phyloP scores from a whole-genome alignment of 257 asterid genomes.

The Solanum chilense region DNA sequence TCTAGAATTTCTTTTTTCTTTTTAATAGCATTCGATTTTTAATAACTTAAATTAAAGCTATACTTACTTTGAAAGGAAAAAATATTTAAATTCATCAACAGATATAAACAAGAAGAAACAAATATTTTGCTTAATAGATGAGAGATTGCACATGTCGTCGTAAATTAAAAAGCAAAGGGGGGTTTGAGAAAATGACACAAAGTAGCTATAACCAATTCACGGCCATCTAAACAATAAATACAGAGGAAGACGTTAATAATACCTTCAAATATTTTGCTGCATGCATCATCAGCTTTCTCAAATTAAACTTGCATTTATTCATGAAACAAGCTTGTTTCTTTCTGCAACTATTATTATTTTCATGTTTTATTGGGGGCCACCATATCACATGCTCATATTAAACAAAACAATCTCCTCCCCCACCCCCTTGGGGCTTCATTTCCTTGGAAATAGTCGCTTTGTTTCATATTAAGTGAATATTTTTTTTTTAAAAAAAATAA shows the following conservation, averaged over 20 bases:
- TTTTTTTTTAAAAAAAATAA: too few species aligned
- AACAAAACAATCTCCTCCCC: neutral
- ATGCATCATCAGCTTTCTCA: neutral
- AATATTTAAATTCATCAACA: neutral
- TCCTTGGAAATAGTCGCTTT: neutral
- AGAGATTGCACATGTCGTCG: neutral
- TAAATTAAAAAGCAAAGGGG: neutral
- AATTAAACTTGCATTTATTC: neutral
- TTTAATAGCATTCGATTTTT: too few species aligned
- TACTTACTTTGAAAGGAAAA: neutral
- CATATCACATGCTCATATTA: neutral
- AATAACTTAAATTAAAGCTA: too few species aligned
- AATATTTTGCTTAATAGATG: neutral
- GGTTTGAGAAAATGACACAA: neutral
- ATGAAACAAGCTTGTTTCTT: neutral
- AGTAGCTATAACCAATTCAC: neutral
- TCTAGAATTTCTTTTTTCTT: neutral
- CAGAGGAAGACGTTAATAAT: neutral
- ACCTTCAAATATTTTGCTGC: neutral
- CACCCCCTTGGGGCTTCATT: neutral
- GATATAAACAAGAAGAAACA: neutral
- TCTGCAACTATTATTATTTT: neutral
- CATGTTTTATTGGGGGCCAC: neutral
- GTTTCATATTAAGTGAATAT: too few species aligned
- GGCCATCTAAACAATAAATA: neutral